phyloP scores from a whole-genome alignment of 352 stramenopile species.

The Phytopythium litorale region DNA sequence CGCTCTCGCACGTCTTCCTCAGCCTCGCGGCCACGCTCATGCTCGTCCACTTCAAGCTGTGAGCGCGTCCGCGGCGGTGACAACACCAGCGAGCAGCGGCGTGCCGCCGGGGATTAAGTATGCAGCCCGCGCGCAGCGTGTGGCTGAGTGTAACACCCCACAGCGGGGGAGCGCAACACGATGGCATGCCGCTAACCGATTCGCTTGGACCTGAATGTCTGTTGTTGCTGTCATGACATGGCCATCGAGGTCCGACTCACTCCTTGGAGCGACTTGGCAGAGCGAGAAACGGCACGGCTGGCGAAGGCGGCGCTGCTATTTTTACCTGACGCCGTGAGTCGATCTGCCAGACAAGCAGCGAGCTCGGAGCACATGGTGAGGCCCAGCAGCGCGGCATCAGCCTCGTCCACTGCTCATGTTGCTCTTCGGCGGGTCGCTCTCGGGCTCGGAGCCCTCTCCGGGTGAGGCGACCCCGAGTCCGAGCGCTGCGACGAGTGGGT shows the following conservation, averaged over 20 bases:
- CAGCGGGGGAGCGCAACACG: background rate
- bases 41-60: conserved; percentile 79
- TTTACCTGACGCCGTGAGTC: background rate
- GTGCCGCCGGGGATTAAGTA: background rate
- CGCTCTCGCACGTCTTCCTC: conserved; percentile 82
- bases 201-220: no score
- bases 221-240: background rate
- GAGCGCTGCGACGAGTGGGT: background rate
- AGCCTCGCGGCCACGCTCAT: conserved; percentile 80
- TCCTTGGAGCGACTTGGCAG: background rate
- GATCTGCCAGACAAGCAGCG: background rate
- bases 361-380: background rate
- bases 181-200: conserved; percentile 1
- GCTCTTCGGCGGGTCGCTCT: conserved; percentile 66
- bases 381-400: background rate
- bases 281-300: background rate
- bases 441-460: conserved; percentile 10
- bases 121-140: background rate
- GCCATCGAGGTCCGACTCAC: background rate
- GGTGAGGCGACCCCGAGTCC: conserved; percentile 5
- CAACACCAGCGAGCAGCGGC: background rate
- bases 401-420: conserved; percentile 31
- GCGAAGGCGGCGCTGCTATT: background rate
- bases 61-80: conserved; percentile 6
- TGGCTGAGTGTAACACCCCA: background rate